Base-by-base conservation (phyloP, 495 filamentous ascomycete genomes). In the Aspergillus nanangensis region DNA sequence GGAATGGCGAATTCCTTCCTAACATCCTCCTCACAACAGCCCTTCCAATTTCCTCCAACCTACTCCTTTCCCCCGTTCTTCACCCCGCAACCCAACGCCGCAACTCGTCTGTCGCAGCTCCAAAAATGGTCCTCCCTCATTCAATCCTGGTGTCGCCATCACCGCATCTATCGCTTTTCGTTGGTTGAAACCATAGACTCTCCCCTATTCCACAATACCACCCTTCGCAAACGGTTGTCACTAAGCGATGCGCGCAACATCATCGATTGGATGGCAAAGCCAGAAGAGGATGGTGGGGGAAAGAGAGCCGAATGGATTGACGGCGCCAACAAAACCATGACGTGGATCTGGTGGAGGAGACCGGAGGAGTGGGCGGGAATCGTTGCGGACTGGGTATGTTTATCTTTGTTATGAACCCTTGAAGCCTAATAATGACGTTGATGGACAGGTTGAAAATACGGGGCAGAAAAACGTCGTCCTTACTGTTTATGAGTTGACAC, bases 51-150 rank as follows among this genome's bases (percentile, higher is more conserved):
- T 33, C 51, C 47, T 5, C 14, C n/a, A 7, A 61, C 66, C 52
- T 67, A 78, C 65, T 66, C 69, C 62, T 76, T 72, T 55, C 75
- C 77, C 2, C 72, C 79, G 19, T 79, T 80, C 69, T 83, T 77
- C 69, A 77, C 71, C 44, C 70, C 72, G 24, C 92, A 97, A 72
- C 81, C 84, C 36, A 90, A 90, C 72, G 73, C 71, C 52, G 70
- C 74, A 22, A 95, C 88, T 9, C 86, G 80, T 56, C 76, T 79
- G 63, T 76, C 81, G 18, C 93, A 97, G 62, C 81, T 90, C 41
- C 65, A 75, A 25, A 87, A 86, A 69, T 98, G 93, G 93, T 82
- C 85, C 32, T 59, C 78, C n/a, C 79, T 95, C 14, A 82, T 98
- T 56, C 88, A 86, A 46, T 55, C 82, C 55, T 98, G 93, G 83